Conservation (phyloP, 208 protist species). For the Wallacemonas collosoma region DNA sequence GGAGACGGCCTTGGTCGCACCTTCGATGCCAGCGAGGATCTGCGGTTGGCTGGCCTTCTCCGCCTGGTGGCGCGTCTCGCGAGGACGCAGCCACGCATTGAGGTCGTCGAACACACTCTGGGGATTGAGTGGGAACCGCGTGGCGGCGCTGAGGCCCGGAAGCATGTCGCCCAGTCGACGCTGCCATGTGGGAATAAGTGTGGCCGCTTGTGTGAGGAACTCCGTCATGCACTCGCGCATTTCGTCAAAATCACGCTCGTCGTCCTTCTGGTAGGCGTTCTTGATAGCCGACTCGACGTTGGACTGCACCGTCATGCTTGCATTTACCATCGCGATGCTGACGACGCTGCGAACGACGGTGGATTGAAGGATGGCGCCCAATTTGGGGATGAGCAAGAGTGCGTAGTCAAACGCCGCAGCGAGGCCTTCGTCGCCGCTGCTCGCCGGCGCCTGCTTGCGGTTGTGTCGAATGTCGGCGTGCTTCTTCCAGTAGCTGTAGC, state of each 20-base stretch:
- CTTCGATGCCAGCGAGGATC: slow-evolving; percentile 61
- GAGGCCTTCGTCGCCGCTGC: slow-evolving; percentile 36
- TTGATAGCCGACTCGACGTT: slow-evolving; percentile 63
- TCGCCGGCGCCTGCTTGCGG: slow-evolving; percentile 21
- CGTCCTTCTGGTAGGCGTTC: slow-evolving; percentile 40
- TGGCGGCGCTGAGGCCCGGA: slow-evolving; percentile 49
- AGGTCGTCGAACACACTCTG: slow-evolving; percentile 54
- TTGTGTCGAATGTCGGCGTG: slow-evolving; percentile 48
- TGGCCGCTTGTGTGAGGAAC: slow-evolving; percentile 54
- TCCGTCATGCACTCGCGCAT: slow-evolving; percentile 63
- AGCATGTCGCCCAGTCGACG: slow-evolving; percentile 50
- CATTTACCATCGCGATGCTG: slow-evolving; percentile 70
- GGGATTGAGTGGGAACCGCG: slow-evolving; percentile 73
- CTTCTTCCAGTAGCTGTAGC: slow-evolving; percentile 68
- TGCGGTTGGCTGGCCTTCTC: slow-evolving; percentile 57
- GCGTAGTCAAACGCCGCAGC: slow-evolving; percentile 69
- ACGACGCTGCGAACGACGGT: slow-evolving; percentile 80
- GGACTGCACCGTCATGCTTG: slow-evolving; percentile 58
- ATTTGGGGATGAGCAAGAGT: slow-evolving; percentile 63
- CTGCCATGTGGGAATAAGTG: slow-evolving; percentile 68
- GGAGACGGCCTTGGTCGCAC: slow-evolving; percentile 60
- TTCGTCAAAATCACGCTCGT: slow-evolving; percentile 54
- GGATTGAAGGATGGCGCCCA: slow-evolving; percentile 59
- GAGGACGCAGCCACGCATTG: slow-evolving; percentile 45
- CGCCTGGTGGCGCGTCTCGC: slow-evolving; percentile 45